Base-by-base conservation (phyloP, 2,329 filamentous ascomycete genomes). In the Fusarium secorum region DNA sequence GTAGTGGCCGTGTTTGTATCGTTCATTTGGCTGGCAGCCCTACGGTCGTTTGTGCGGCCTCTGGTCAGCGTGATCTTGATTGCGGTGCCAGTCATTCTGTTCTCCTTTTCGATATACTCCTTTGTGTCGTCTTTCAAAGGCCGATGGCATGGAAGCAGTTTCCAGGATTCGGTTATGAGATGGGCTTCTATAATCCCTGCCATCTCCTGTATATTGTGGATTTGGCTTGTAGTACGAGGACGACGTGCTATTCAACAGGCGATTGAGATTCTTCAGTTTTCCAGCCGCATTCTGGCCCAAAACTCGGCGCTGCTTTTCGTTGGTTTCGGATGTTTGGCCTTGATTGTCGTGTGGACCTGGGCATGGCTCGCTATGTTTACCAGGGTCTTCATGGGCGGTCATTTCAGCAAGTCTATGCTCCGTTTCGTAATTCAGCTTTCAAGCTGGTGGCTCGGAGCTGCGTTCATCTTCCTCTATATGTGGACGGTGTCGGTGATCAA, bases 361-460 rank as follows among this genome's bases (percentile, higher is more conserved):
- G 81, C 93, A 11, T 99, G 96, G 96, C 89, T 98, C 73, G 90
- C 90, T 75, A 98, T 99, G 94, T 98, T 99, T 81, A 95, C 95
- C 11, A 89, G 94, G 46, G 91, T 98, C 64, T 99, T 99, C 80
- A 89, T 98, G 64, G 94, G 93, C n/a, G 96, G 96, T 1, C 92
- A 95, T 79, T 90, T 95, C 71, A 89, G 90, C 20, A 88, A 87
- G 66, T 83, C 79, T 24, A 83, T 90, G 33, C 83, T 85, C 1
- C 79, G 81, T 44, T 98, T 97, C 81, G 88, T 97, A 76, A 94
- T 98, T 77, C 92, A 94, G 77, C 84, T 92, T 22, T 94, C 93
- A 65, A 97, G 91, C 75, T 98, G 95, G 95, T 97, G 94, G 93
- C 86, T 99, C 7, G 96, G 93, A n/a, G 87, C 89, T 28, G 97